Conservation (phyloP, 768 basidiomycete genomes). For the Boletus edulis region DNA sequence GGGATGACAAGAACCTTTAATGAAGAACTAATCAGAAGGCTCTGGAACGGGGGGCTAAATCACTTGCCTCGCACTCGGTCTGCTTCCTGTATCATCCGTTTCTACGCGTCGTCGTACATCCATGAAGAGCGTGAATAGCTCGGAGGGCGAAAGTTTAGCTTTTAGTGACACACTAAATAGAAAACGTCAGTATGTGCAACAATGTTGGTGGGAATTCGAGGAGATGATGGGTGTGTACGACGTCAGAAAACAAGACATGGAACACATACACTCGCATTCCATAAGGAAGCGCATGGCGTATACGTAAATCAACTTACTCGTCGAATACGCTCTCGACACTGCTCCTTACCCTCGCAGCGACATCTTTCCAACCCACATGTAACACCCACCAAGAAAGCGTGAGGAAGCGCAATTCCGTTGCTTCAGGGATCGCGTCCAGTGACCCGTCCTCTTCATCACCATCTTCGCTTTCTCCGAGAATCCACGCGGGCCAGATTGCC, state of each 20-base stretch:
- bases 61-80: constrained; percentile 17
- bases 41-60: neutral
- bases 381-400: constrained; percentile 93
- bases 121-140: constrained; percentile 63
- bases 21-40: neutral
- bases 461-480: constrained; percentile 23
- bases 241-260: neutral
- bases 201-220: neutral
- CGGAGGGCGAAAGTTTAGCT: constrained; percentile 63
- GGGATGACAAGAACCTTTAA: constrained; percentile 60
- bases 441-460: constrained; percentile 28
- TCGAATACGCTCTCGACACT: constrained; percentile 84
- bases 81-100: constrained; percentile 47
- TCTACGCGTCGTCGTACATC: constrained; percentile 81
- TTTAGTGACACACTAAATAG: constrained; percentile 75
- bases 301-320: constrained; percentile 47
- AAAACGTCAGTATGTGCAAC: constrained; percentile 8
- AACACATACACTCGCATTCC: neutral
- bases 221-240: neutral
- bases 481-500: constrained; percentile 21
- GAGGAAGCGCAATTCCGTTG: constrained; percentile 75
- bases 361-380: constrained; percentile 88
- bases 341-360: constrained; percentile 67
- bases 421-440: constrained; percentile 48
- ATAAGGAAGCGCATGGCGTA: neutral